Base-by-base conservation (phyloP, 2,329 filamentous ascomycete species). In the Fusarium siculi region DNA sequence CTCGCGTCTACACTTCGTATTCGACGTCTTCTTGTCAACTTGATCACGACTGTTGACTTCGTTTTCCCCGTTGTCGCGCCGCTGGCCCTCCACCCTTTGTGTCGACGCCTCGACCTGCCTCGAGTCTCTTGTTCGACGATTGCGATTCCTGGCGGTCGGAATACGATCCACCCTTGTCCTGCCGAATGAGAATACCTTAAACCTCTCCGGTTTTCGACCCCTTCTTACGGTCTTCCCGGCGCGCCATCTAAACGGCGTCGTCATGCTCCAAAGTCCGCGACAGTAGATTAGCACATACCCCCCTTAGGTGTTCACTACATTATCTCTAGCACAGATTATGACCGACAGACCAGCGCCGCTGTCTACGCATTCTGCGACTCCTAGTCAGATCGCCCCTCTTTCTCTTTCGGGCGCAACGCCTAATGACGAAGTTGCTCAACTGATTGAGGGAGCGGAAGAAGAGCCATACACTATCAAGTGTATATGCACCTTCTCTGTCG, bases 391-490 rank as follows among this genome's bases (percentile, higher is more conserved):
- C 78, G 82, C 84, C 78, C 82, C 83, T 70, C 81, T 82, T 74
- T 74, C 76, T 73, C 78, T 75, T 21, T 66, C 60, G 47, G 78
- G 70, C 66, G 72, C 77, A 66, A 79, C 81, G 68, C 75, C 80
- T 76, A 81, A 81, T 63, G 82, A 85, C 74, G 83, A 86, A 68
- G 76, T 80, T 65, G 76, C 81, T 65, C 82, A 82, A 64, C 86
- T 86, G 82, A 82, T 83, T 75, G 87, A 92, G 83, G 81, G 83
- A 63, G 83, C 81, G 68, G 90, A 92, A 78, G 93, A 95, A 83
- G 93, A 96, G 83, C 93, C 93, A 23, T 97, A 97, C 82, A 97
- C 94, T 67, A 98, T 98, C 86, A 97, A 97, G 87, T 99, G 96
- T 89, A 97, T 98, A 78, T 99, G 96, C 85, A 91, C 91, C 81